These are phyloP conservation scores for Amniculicola lignicola DNA, from an alignment of 495 filamentous ascomycete genomes.

Conservation along the genomic window DNA sequence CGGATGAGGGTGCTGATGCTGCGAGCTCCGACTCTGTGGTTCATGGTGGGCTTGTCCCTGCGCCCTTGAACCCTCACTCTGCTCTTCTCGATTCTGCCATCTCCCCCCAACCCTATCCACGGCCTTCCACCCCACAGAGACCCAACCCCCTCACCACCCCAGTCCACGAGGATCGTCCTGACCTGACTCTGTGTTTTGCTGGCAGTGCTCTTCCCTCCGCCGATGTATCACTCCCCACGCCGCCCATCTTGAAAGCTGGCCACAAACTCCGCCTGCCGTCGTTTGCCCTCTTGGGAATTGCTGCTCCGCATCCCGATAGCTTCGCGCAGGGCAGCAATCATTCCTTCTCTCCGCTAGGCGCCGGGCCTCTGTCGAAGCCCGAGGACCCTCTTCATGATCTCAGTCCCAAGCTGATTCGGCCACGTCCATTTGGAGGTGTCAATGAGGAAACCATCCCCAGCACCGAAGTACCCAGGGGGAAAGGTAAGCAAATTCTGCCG, in stretches of 20 bases:
- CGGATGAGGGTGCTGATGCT: slow-evolving; percentile 1
- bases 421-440: slow-evolving; percentile 4
- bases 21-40: slow-evolving; percentile 15
- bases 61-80: slow-evolving; percentile 2
- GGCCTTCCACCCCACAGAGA: slow-evolving; percentile 5
- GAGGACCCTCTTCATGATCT: slow-evolving; percentile 30
- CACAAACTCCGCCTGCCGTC: slow-evolving; percentile 39
- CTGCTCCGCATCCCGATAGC: slow-evolving; percentile 40
- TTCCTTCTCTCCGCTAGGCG: slow-evolving; percentile 25
- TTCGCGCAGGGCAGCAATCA: slow-evolving; percentile 5
- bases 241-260: slow-evolving; percentile 21
- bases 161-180: slow-evolving; percentile 13
- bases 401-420: slow-evolving; percentile 12
- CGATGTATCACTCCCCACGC: slow-evolving; percentile 22
- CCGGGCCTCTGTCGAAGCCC: slow-evolving; percentile 30
- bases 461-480: slow-evolving; percentile 3
- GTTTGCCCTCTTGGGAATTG: slow-evolving; percentile 41
- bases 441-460: not conserved
- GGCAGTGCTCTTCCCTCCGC: slow-evolving; percentile 6
- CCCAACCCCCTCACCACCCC: slow-evolving; percentile 10
- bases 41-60: slow-evolving; percentile 7
- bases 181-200: slow-evolving; percentile 15
- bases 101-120: slow-evolving; percentile 18
- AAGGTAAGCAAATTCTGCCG: slow-evolving; percentile 24
- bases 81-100: slow-evolving; percentile 17